phyloP scores from a whole-genome alignment of 2,329 filamentous ascomycete genomes.

The Penicillium sp. region DNA sequence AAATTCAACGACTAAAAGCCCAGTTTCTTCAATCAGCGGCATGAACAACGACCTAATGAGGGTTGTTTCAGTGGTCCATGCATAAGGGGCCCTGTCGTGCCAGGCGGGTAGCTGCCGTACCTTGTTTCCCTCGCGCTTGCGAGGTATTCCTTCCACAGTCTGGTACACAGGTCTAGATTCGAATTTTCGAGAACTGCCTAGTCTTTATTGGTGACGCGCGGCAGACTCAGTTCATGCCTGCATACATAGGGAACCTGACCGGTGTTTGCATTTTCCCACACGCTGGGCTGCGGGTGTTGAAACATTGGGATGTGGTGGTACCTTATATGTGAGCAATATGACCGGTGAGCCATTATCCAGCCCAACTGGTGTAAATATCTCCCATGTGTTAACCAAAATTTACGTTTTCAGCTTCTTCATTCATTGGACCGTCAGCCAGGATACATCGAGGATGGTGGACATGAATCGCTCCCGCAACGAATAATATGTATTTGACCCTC shows the following conservation, averaged over 20 bases:
- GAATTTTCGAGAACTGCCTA: conserved; percentile 65
- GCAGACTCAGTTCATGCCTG: conserved; percentile 42
- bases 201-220: conserved; percentile 53
- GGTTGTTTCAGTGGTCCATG: not conserved
- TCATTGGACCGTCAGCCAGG: not conserved
- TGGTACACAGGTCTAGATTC: conserved; percentile 64
- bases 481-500: not conserved
- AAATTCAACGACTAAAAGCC: not conserved
- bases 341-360: conserved; percentile 56
- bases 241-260: conserved; percentile 50
- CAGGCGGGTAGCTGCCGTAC: conserved; percentile 41
- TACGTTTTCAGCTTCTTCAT: not conserved
- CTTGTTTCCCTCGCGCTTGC: conserved; percentile 55
- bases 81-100: conserved; percentile 8
- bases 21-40: not conserved
- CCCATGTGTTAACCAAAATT: not conserved
- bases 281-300: not conserved
- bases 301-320: not conserved
- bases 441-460: not conserved
- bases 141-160: conserved; percentile 68
- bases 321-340: conserved; percentile 50
- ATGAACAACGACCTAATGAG: conserved; percentile 62
- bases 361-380: conserved; percentile 10
- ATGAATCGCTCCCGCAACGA: not conserved
- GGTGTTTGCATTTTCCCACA: not conserved